Evolutionary conservation across 768 basidiomycete genomes (phyloP).

Genomic region (Dentipellis fragilis): DNA sequence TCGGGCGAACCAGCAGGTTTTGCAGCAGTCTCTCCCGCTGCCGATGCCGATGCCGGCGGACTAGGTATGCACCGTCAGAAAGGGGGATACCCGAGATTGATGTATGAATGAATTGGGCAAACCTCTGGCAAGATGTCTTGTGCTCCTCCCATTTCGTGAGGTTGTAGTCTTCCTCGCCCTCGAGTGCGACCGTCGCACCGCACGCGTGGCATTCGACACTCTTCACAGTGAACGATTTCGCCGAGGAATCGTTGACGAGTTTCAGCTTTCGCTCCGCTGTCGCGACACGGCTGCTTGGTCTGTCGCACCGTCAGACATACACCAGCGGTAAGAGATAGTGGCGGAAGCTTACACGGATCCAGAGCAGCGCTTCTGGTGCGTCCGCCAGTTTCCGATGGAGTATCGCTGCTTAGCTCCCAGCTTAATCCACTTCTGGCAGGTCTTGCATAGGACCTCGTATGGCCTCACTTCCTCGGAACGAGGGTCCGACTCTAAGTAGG

Average conservation of each 20-base stretch:
- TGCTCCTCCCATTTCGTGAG: slow-evolving; percentile 54
- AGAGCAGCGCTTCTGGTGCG: slow-evolving; percentile 39
- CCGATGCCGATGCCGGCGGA: background rate
- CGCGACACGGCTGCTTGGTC: slow-evolving; percentile 50
- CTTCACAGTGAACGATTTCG: slow-evolving; percentile 33
- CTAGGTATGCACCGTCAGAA: background rate
- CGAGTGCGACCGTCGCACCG: slow-evolving; percentile 31
- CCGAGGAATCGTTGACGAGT: slow-evolving; percentile 57
- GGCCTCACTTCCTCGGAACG: slow-evolving; percentile 39
- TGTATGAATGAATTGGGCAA: slow-evolving; percentile 10
- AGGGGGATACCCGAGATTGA: background rate
- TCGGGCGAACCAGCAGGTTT: background rate
- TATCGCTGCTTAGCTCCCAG: slow-evolving; percentile 32
- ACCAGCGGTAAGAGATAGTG: slow-evolving; percentile 6
- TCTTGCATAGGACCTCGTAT: slow-evolving; percentile 44
- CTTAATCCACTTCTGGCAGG: slow-evolving; percentile 55
- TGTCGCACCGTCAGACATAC: slow-evolving; percentile 14
- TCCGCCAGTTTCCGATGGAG: slow-evolving; percentile 39
- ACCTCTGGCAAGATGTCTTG: slow-evolving; percentile 40
- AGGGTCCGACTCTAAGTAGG: slow-evolving; percentile 43
- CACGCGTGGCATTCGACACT: slow-evolving; percentile 46
- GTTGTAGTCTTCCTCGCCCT: slow-evolving; percentile 47
- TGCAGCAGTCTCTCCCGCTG: background rate
- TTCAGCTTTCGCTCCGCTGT: slow-evolving; percentile 51
- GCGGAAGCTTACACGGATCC: slow-evolving; percentile 28